These are phyloP conservation scores for Cryptosporidium ubiquitum DNA, from an alignment of 169 alveolate species.

Conservation along the genomic window DNA sequence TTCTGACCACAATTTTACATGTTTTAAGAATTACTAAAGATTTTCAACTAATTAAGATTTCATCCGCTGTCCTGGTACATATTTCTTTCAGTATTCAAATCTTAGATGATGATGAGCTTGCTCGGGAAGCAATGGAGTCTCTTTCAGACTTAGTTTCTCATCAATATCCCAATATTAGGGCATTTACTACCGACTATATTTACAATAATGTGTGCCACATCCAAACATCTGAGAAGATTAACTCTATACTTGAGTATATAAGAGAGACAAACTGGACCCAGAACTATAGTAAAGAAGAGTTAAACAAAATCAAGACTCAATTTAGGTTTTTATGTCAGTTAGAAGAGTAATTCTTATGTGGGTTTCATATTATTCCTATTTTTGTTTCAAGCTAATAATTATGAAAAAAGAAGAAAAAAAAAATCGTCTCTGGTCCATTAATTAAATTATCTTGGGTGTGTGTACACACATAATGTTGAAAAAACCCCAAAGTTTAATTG, in stretches of 20 bases:
- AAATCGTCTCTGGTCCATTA: conserved; percentile 2
- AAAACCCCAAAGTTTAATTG: too few species aligned
- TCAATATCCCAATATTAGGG: conserved; percentile 49
- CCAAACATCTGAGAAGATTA: conserved; percentile 3
- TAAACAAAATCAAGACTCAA: background rate
- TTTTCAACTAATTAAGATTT: conserved; percentile 6
- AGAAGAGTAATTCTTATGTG: background rate
- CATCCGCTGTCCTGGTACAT: conserved; percentile 10
- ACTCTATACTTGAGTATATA: conserved; percentile 5
- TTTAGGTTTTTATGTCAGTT: background rate
- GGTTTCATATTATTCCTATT: background rate
- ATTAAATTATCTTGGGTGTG: conserved; percentile 8
- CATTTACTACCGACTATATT: conserved; percentile 50
- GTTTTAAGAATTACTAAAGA: background rate
- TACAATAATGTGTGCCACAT: conserved; percentile 48
- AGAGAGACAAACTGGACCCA: conserved; percentile 27
- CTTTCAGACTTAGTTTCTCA: conserved; percentile 33
- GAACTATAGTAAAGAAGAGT: background rate
- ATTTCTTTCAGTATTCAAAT: conserved; percentile 8
- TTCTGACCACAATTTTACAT: background rate
- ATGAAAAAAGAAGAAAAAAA: background rate
- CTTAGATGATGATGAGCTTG: background rate
- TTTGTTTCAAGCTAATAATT: background rate
- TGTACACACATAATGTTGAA: conserved; percentile 12
- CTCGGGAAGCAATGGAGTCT: background rate